These are phyloP conservation scores for Iberis amara DNA, from an alignment of 441 rosid species.

Conservation along the genomic window DNA sequence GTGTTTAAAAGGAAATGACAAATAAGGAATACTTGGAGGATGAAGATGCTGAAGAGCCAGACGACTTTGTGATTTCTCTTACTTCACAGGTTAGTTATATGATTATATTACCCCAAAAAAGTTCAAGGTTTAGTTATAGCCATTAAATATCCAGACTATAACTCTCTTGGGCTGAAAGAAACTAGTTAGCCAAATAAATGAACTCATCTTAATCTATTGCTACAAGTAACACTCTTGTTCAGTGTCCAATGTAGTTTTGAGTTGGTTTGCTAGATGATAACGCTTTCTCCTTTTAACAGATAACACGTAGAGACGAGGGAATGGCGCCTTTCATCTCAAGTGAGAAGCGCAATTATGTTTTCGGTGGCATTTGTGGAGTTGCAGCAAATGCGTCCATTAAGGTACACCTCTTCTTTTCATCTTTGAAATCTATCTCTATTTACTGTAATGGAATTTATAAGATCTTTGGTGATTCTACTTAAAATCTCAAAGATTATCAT, in stretches of 20 bases:
- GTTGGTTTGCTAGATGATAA: conserved; percentile 17
- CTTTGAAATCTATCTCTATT: conserved; percentile 8
- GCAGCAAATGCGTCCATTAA: conserved; percentile 86
- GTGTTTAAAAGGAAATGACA: conserved; percentile 73
- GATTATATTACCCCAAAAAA: background rate
- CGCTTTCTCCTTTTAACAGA: conserved; percentile 34
- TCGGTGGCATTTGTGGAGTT: conserved; percentile 87
- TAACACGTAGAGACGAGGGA: conserved; percentile 91
- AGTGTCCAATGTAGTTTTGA: conserved; percentile 14
- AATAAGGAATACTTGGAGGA: conserved; percentile 85
- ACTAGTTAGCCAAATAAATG: background rate
- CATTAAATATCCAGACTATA: background rate
- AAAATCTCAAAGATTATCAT: background rate
- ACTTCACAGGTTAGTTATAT: conserved; percentile 66
- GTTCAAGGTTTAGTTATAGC: conserved; percentile 11
- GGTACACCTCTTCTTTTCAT: conserved; percentile 41
- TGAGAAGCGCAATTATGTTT: conserved; percentile 74
- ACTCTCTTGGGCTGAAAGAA: conserved; percentile 17
- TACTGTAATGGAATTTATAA: background rate
- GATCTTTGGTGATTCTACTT: background rate
- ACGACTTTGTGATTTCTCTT: conserved; percentile 83
- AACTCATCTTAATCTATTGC: background rate
- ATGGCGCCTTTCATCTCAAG: conserved; percentile 83
- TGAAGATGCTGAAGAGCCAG: conserved; percentile 98
- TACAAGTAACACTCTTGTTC: conserved; percentile 9